These are phyloP conservation scores for Penicillium paneum DNA, from an alignment of 2,329 filamentous ascomycete species.

Conservation along the genomic window DNA sequence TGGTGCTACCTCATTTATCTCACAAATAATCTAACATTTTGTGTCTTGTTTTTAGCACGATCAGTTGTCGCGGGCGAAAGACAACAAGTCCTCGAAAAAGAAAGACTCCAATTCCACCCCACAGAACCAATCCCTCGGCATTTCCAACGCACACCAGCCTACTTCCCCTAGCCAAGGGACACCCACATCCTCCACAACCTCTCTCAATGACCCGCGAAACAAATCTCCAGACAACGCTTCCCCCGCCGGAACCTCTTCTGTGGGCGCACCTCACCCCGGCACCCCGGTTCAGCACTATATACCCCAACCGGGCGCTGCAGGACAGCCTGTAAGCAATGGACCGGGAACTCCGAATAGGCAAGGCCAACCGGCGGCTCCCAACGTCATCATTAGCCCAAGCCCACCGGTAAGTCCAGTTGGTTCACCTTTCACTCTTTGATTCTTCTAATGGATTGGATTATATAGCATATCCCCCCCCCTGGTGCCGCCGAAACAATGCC, in stretches of 20 bases:
- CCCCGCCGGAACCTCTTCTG: slow-evolving; percentile 27
- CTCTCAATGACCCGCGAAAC: slow-evolving; percentile 78
- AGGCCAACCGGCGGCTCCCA: slow-evolving; percentile 67
- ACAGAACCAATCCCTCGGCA: slow-evolving; percentile 59
- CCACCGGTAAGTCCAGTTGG: slow-evolving; percentile 66
- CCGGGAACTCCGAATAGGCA: slow-evolving; percentile 61
- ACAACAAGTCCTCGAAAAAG: slow-evolving; percentile 74
- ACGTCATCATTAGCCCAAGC: slow-evolving; percentile 91
- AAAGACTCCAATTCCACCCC: slow-evolving; percentile 69
- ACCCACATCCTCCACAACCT: slow-evolving; percentile 84
- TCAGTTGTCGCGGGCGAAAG: slow-evolving; percentile 90
- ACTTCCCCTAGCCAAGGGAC: slow-evolving; percentile 64
- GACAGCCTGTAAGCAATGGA: slow-evolving; percentile 48
- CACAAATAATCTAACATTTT: slow-evolving; percentile 8
- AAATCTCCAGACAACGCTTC: slow-evolving; percentile 58
- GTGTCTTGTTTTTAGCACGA: slow-evolving; percentile 51
- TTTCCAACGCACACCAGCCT: slow-evolving; percentile 52
- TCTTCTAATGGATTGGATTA: slow-evolving; percentile 9
- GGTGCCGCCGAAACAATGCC: slow-evolving; percentile 97
- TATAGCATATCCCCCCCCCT: slow-evolving; percentile 82
- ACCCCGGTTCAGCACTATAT: slow-evolving; percentile 39
- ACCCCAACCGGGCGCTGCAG: slow-evolving; percentile 33
- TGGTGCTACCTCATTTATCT: slow-evolving; percentile 5
- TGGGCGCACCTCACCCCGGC: slow-evolving; percentile 30
- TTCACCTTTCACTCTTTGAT: background rate